These are phyloP conservation scores for Pichia kluyveri DNA, from an alignment of 805 yeast genomes.

Conservation along the genomic window DNA sequence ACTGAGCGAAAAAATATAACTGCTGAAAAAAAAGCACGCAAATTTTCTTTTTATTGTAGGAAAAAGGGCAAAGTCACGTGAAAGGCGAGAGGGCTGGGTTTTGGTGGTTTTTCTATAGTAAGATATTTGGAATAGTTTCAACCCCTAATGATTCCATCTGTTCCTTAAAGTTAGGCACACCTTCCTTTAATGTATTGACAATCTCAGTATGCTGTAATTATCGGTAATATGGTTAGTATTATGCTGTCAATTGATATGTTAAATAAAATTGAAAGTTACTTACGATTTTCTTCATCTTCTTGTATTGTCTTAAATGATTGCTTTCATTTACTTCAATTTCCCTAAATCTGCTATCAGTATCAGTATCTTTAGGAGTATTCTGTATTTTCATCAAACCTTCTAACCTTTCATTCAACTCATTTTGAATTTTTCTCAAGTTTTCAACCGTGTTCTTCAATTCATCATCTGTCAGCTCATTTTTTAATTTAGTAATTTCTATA, in stretches of 20 bases:
- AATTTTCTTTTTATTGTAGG: background rate
- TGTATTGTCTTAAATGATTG: background rate
- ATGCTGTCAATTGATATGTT: background rate
- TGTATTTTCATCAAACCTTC: no score
- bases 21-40: no score
- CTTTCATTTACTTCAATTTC: background rate
- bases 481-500: slow-evolving; percentile 2
- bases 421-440: background rate
- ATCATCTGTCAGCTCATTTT: background rate
- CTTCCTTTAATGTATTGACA: background rate
- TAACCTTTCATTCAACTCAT: background rate
- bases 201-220: background rate
- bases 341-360: background rate
- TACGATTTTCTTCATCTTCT: background rate
- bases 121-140: background rate
- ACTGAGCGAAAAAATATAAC: no score
- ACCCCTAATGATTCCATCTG: background rate
- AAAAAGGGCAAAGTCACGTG: background rate
- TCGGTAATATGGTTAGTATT: background rate
- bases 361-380: background rate
- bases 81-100: background rate
- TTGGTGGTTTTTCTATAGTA: background rate
- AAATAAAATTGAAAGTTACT: background rate
- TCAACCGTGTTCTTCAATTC: background rate
- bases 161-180: background rate